phyloP scores from a whole-genome alignment of 2,329 filamentous ascomycete genomes.

The Rutstroemia sp. region DNA sequence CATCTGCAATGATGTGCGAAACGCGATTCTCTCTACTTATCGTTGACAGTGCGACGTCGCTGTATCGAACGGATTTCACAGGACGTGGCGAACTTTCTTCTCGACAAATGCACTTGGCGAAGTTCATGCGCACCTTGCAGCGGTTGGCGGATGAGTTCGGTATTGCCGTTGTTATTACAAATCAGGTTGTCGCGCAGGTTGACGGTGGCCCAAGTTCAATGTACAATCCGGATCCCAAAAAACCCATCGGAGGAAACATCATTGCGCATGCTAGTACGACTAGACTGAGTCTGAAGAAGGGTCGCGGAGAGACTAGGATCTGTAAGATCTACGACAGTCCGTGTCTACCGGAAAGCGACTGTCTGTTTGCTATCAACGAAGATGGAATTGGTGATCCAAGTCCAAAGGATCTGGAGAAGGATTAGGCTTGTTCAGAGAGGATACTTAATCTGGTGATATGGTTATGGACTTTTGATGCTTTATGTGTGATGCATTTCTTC shows the following conservation, averaged over 20 bases:
- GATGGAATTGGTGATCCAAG: constrained; percentile 94
- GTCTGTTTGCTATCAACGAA: constrained; percentile 92
- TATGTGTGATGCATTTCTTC: neutral
- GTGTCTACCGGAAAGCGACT: constrained; percentile 92
- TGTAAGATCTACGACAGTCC: constrained; percentile 99
- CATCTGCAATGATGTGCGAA: constrained; percentile 98
- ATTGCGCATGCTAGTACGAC: constrained; percentile 97
- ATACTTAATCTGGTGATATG: neutral
- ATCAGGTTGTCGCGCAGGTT: constrained; percentile 97
- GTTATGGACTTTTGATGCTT: neutral
- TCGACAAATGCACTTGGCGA: constrained; percentile 79
- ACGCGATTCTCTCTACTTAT: constrained; percentile 93
- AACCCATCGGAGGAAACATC: constrained; percentile 97
- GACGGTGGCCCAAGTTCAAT: constrained; percentile 93
- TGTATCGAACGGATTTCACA: constrained; percentile 94
- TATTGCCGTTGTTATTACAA: constrained; percentile 96
- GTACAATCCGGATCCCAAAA: constrained; percentile 99
- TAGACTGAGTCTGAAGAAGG: constrained; percentile 90
- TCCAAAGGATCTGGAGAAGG: constrained; percentile 91
- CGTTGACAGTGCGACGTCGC: constrained; percentile 89
- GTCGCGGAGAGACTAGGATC: constrained; percentile 86
- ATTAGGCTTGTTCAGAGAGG: constrained; percentile 29
- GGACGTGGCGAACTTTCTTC: constrained; percentile 96
- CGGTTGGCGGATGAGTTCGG: constrained; percentile 78
- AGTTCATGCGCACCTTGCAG: constrained; percentile 81